These are phyloP conservation scores for Candida orba DNA, from an alignment of 805 yeast species.

Conservation along the genomic window DNA sequence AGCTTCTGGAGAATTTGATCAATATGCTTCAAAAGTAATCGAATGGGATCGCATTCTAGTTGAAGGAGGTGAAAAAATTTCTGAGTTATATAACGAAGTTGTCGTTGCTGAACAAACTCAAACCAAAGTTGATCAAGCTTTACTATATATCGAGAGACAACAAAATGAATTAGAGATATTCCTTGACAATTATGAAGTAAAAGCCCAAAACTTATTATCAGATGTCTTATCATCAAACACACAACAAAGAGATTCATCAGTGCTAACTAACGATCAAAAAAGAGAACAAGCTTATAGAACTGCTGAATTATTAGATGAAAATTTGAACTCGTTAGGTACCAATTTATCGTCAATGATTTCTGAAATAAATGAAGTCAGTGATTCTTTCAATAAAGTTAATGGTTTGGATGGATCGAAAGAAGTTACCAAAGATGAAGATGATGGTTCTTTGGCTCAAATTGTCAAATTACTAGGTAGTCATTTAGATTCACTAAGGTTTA, in stretches of 20 bases:
- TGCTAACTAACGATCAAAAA: conserved; percentile 67
- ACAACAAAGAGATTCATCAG: conserved; percentile 22
- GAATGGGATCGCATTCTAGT: conserved; percentile 84
- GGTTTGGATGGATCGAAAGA: conserved; percentile 29
- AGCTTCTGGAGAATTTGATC: conserved; percentile 66
- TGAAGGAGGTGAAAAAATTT: conserved; percentile 77
- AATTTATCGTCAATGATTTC: conserved; percentile 69
- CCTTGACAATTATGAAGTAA: conserved; percentile 68
- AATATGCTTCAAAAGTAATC: conserved; percentile 66
- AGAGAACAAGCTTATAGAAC: conserved; percentile 84
- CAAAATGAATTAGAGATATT: conserved; percentile 85
- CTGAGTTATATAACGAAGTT: conserved; percentile 70
- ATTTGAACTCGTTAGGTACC: conserved; percentile 67
- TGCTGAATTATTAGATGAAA: conserved; percentile 80
- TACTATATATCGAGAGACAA: conserved; percentile 80
- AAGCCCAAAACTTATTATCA: conserved; percentile 29
- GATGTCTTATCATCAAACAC: conserved; percentile 29
- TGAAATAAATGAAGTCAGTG: conserved; percentile 80
- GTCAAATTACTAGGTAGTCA: conserved; percentile 82
- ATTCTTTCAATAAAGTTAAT: conserved; percentile 63
- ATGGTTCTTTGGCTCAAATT: conserved; percentile 53
- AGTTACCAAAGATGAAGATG: conserved; percentile 29
- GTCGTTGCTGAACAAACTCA: conserved; percentile 81
- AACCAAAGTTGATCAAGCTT: conserved; percentile 76
- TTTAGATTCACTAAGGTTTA: conserved; percentile 80